Percentiles rank a stretch among this genome's conserved stretches.
Evolutionary conservation across 805 yeast genomes (phyloP).

Genomic region (Priceomyces castillae): DNA sequence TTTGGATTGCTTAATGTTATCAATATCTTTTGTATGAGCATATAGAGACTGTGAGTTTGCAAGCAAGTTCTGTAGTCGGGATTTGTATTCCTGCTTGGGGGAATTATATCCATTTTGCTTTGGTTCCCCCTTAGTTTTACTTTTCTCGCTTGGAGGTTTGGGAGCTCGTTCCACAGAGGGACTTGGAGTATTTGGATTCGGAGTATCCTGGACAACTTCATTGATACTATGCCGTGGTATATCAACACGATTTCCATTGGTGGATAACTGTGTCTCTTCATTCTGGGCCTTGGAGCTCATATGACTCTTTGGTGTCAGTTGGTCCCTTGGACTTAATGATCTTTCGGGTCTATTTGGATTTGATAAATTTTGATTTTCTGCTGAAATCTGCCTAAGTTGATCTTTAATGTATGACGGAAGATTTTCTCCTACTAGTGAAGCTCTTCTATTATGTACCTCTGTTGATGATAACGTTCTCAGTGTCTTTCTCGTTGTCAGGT

Average conservation of each 20-base stretch:
- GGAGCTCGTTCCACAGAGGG: too few species aligned
- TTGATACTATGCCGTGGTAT: too few species aligned
- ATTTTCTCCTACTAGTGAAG: slow-evolving; percentile 35
- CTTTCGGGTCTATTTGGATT: not conserved
- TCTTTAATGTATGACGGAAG: slow-evolving; percentile 34
- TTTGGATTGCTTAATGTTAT: slow-evolving; percentile 9
- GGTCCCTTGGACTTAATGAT: slow-evolving; percentile 1
- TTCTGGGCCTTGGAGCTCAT: too few species aligned
- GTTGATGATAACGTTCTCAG: not conserved
- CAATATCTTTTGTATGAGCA: slow-evolving; percentile 21
- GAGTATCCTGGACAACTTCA: too few species aligned
- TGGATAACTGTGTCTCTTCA: too few species aligned
- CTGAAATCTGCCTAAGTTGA: slow-evolving; percentile 14
- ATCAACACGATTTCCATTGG: too few species aligned
- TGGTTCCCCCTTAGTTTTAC: too few species aligned
- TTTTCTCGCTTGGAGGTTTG: too few species aligned
- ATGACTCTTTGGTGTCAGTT: not conserved
- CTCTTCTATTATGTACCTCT: slow-evolving; percentile 16
- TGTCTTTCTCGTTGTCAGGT: not conserved
- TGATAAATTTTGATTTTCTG: not conserved
- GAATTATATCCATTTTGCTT: slow-evolving; percentile 8
- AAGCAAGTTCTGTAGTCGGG: slow-evolving; percentile 31
- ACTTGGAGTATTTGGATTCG: too few species aligned
- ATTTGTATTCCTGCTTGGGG: slow-evolving; percentile 5
- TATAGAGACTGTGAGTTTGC: slow-evolving; percentile 37